Evolutionary conservation across 495 filamentous ascomycete genomes (phyloP), one percentile per base, ranked within the genome.

Genomic region (Pyronema domesticum): DNA sequence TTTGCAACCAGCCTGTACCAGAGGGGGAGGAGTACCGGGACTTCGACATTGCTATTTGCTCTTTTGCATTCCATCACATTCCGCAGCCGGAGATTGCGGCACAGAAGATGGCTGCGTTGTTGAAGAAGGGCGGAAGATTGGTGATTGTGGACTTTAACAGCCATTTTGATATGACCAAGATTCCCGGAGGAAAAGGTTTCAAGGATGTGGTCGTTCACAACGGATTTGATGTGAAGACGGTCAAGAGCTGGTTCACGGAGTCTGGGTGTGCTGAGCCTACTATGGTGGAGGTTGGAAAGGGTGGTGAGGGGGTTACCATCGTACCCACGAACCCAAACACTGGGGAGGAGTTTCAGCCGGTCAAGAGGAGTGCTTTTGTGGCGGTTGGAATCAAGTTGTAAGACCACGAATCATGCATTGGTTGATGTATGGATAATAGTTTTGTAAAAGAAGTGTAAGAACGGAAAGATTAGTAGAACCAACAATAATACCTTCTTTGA

Each of bases 61-160:
- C 77, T 37, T 67, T 75, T 55, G 80, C 73, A 0, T 70, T 81
- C 48, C 80, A 83, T 57, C 80, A 83, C 60, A 79, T 83, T 43
- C 68, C 74, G 30, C 60, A 77, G 48, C 73, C 75, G 0, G 64
- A 59, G 1, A 57, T 69, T 35, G 72, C 74, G 7, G 60, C 77
- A 45, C 65, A 72, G 53, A 62, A 71, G 13, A 63, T 83, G 3
- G 69, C 65, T n/a, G 67, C 72, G 55, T 67, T 76, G 4, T 53
- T 83, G 52, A 79, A 74, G 58, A 67, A 70, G 4, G 59, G 60
- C 6, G 80, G 79, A 13, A 72, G 72, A 0, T 63, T 76, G 46
- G 55, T 78, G 46, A 69, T 81, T 44, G 65, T 77, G 36, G 80
- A 83, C 55, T 70, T 81, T 42, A 57, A 79, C 6, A 55, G 34